A percentile compares a stretch with the other conserved stretches of the same genome.
phyloP scores from a whole-genome alignment of 1,139 yeast genomes.

The Diutina catenulata region DNA sequence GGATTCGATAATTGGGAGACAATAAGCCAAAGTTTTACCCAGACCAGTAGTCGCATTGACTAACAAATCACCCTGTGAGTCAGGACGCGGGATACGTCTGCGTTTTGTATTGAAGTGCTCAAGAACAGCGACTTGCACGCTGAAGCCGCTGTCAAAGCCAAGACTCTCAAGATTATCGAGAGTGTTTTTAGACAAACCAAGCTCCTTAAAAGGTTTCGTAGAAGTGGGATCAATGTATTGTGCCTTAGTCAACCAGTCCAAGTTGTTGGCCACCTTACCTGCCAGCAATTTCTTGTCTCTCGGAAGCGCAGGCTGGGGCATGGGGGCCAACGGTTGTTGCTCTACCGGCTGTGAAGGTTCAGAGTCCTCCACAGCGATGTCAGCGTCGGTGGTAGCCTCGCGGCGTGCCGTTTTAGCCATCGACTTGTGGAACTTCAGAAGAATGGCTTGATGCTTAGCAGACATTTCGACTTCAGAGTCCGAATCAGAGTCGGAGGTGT shows the following conservation, averaged over 20 bases:
- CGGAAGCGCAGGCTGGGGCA: slow-evolving; percentile 73
- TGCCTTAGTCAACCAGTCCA: slow-evolving; percentile 65
- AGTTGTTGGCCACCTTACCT: slow-evolving; percentile 26
- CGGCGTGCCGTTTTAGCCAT: too few relatives aligned
- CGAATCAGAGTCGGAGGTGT: not conserved
- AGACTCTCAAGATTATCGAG: slow-evolving; percentile 32
- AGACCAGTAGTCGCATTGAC: slow-evolving; percentile 96
- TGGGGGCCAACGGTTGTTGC: slow-evolving; percentile 38
- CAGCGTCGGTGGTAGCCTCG: not conserved
- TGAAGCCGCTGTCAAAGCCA: slow-evolving; percentile 50
- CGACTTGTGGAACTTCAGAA: slow-evolving; percentile 1
- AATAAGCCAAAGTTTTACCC: slow-evolving; percentile 89
- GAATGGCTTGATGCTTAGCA: not conserved
- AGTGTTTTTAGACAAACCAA: slow-evolving; percentile 30
- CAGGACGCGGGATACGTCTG: slow-evolving; percentile 30
- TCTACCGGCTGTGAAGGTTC: not conserved
- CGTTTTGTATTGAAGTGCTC: slow-evolving; percentile 29
- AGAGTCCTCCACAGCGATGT: not conserved
- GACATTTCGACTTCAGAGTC: not conserved
- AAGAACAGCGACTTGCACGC: slow-evolving; percentile 65
- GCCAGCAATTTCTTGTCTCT: slow-evolving; percentile 32
- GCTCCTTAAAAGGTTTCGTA: slow-evolving; percentile 29
- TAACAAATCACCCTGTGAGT: slow-evolving; percentile 55
- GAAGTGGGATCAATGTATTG: slow-evolving; percentile 35
- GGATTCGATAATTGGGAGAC: slow-evolving; percentile 69